phyloP scores from a whole-genome alignment of 345 rosid genomes.

The Corchorus capsularis region DNA sequence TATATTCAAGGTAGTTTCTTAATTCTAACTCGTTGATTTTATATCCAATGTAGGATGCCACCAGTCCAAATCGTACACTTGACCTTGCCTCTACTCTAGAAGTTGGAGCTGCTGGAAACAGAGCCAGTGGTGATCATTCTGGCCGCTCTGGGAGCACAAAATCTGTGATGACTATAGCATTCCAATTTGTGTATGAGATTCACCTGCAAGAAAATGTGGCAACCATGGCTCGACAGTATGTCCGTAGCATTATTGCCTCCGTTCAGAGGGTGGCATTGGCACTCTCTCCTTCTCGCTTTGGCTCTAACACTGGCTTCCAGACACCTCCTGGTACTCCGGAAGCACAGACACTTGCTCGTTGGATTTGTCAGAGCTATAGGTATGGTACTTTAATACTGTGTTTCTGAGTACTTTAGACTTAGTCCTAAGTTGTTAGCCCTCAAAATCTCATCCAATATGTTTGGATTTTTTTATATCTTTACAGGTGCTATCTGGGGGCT shows the following conservation, averaged over 20 bases:
- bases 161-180: constrained; percentile 96
- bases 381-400: constrained; percentile 9
- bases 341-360: constrained; percentile 87
- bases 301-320: constrained; percentile 56
- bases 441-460: background rate
- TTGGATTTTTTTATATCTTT: background rate
- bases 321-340: constrained; percentile 81
- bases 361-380: constrained; percentile 89
- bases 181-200: constrained; percentile 84
- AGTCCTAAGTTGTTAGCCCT: background rate
- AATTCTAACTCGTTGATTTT: background rate
- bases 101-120: constrained; percentile 60
- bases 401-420: background rate
- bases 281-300: constrained; percentile 75
- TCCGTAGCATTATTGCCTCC: constrained; percentile 81
- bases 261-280: constrained; percentile 97
- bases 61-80: constrained; percentile 90
- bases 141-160: constrained; percentile 59
- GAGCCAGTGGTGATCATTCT: constrained; percentile 55
- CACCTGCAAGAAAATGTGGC: constrained; percentile 91
- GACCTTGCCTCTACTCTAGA: constrained; percentile 97
- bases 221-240: constrained; percentile 89
- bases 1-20: background rate
- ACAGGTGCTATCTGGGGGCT: constrained; percentile 78
- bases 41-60: constrained; percentile 56